phyloP scores from a whole-genome alignment of 2,329 filamentous ascomycete species.

The Bipolaris sorokiniana region DNA sequence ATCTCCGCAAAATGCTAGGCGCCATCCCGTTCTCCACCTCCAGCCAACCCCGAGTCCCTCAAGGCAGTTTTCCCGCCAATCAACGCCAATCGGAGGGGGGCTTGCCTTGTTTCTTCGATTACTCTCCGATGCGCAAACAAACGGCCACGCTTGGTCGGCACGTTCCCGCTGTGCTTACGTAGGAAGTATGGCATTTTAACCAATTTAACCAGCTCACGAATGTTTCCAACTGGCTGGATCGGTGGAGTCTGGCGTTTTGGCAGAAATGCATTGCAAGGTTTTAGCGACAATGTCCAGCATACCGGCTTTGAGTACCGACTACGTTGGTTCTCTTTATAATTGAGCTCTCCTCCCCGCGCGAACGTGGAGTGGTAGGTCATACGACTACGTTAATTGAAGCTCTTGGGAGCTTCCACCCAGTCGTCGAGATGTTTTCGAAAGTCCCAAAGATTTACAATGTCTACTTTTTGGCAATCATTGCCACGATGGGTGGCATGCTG shows the following conservation, averaged over 20 bases:
- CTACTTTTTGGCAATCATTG: slow-evolving; percentile 64
- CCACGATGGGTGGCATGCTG: slow-evolving; percentile 69
- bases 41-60: slow-evolving; percentile 12
- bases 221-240: slow-evolving; percentile 3
- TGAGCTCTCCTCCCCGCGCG: neutral
- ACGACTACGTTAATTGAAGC: slow-evolving; percentile 7
- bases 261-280: slow-evolving; percentile 4
- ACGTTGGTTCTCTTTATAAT: slow-evolving; percentile 17
- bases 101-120: slow-evolving; percentile 4
- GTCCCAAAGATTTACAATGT: slow-evolving; percentile 63
- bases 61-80: slow-evolving; percentile 22
- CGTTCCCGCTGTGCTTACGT: slow-evolving; percentile 7
- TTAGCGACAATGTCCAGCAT: neutral
- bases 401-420: slow-evolving; percentile 13
- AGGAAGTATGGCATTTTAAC: slow-evolving; percentile 8
- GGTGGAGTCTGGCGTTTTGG: slow-evolving; percentile 17
- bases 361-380: slow-evolving; percentile 8
- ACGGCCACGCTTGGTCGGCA: slow-evolving; percentile 3
- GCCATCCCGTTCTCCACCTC: slow-evolving; percentile 9
- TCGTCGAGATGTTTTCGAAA: slow-evolving; percentile 38
- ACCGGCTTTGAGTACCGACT: slow-evolving; percentile 2
- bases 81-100: neutral
- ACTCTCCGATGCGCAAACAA: slow-evolving; percentile 13
- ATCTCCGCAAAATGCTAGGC: slow-evolving; percentile 17
- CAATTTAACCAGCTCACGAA: slow-evolving; percentile 13